Evolutionary conservation across 2,329 filamentous ascomycete species (phyloP).

Genomic region (Magnaporthiopsis rhizophila): DNA sequence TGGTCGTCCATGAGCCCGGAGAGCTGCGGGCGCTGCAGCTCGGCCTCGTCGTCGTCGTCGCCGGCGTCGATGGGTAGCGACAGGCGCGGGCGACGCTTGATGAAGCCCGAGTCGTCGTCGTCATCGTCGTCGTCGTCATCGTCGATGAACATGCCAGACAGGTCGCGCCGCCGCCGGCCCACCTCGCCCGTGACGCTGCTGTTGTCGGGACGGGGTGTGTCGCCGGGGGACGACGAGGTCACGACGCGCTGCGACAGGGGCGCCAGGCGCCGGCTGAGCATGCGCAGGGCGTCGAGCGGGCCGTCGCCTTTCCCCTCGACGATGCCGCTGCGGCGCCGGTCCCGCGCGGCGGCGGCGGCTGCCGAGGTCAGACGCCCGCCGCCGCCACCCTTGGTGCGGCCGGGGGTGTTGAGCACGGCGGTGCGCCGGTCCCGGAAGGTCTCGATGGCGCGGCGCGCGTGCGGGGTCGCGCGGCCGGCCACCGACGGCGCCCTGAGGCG

Average conservation of each 20-base stretch:
- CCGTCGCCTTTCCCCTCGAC: slow-evolving; percentile 42
- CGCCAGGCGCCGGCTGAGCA: slow-evolving; percentile 47
- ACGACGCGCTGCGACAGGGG: slow-evolving; percentile 34
- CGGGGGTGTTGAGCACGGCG: slow-evolving; percentile 49
- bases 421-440: slow-evolving; percentile 51
- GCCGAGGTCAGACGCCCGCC: slow-evolving; percentile 28
- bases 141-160: slow-evolving; percentile 26
- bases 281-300: slow-evolving; percentile 43
- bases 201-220: slow-evolving; percentile 17
- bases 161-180: slow-evolving; percentile 17
- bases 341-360: neutral
- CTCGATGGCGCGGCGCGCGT: slow-evolving; percentile 51
- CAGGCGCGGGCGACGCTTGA: slow-evolving; percentile 35
- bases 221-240: slow-evolving; percentile 37
- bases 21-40: slow-evolving; percentile 44
- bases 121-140: slow-evolving; percentile 34
- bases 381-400: slow-evolving; percentile 24
- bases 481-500: slow-evolving; percentile 32
- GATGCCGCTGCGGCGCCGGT: slow-evolving; percentile 42
- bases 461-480: slow-evolving; percentile 37
- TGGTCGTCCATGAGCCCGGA: slow-evolving; percentile 50
- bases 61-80: slow-evolving; percentile 45
- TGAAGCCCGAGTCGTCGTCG: slow-evolving; percentile 30
- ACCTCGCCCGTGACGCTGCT: slow-evolving; percentile 16
- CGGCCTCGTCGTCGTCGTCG: slow-evolving; percentile 43